Conservation (phyloP, 805 yeast genomes). For the Kodamaea restingae region DNA sequence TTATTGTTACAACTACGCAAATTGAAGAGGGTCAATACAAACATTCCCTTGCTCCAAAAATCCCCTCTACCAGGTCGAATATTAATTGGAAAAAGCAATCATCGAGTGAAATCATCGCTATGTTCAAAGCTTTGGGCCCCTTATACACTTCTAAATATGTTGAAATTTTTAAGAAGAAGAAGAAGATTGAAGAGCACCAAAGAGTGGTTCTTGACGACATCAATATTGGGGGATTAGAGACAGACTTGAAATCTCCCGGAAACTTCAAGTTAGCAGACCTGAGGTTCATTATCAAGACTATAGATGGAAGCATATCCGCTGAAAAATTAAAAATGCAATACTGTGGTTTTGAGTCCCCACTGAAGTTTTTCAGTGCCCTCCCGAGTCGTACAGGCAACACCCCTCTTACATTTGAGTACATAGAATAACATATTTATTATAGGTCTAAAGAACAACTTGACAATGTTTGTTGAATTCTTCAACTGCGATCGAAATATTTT, state of each 20-base stretch:
- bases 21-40: constrained; percentile 14
- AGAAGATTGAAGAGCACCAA: constrained; percentile 25
- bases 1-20: constrained; percentile 10
- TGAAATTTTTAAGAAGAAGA: constrained; percentile 30
- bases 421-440: background rate
- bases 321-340: constrained; percentile 52
- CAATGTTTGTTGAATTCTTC: constrained; percentile 70
- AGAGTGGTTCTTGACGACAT: constrained; percentile 50
- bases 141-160: constrained; percentile 43
- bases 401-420: background rate
- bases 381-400: constrained; percentile 6
- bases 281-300: constrained; percentile 38
- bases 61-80: constrained; percentile 38
- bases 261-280: constrained; percentile 14
- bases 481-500: constrained; percentile 75
- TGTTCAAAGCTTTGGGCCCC: constrained; percentile 53
- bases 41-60: constrained; percentile 56
- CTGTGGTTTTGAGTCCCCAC: constrained; percentile 43
- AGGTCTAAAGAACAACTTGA: constrained; percentile 38
- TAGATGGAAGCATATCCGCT: constrained; percentile 39
- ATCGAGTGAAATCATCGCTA: constrained; percentile 37
- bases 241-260: constrained; percentile 18
- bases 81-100: constrained; percentile 46
- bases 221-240: background rate
- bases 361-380: constrained; percentile 40